Conservation (phyloP, 2,329 filamentous ascomycete genomes). For the Fulvia fulva region DNA sequence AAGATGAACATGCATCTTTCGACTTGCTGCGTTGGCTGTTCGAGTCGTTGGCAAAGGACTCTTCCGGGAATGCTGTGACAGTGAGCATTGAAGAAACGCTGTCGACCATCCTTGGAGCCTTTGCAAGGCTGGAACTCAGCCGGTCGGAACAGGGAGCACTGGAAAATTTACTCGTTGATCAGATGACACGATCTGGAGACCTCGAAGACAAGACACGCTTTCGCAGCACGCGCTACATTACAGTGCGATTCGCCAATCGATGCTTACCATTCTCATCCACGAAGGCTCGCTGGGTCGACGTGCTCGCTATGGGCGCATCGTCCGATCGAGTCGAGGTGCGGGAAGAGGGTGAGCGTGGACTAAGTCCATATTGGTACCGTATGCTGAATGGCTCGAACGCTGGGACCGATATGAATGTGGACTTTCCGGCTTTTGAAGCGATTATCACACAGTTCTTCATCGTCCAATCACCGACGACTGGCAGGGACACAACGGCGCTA, state of each 20-base stretch:
- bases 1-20: slow-evolving; percentile 41
- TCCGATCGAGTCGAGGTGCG: slow-evolving; percentile 75
- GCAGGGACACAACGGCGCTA: slow-evolving; percentile 24
- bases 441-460: slow-evolving; percentile 45
- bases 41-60: slow-evolving; percentile 74
- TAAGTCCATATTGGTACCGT: slow-evolving; percentile 72
- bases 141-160: slow-evolving; percentile 42
- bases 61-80: slow-evolving; percentile 66
- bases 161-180: slow-evolving; percentile 60
- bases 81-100: slow-evolving; percentile 87
- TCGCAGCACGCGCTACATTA: slow-evolving; percentile 75
- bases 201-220: slow-evolving; percentile 28
- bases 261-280: slow-evolving; percentile 78
- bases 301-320: slow-evolving; percentile 69
- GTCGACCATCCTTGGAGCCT: slow-evolving; percentile 67
- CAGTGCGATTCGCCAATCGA: slow-evolving; percentile 83
- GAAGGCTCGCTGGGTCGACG: slow-evolving; percentile 79
- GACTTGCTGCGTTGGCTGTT: slow-evolving; percentile 74
- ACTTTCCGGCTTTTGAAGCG: slow-evolving; percentile 43
- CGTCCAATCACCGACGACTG: slow-evolving; percentile 26
- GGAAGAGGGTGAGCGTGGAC: slow-evolving; percentile 84
- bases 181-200: slow-evolving; percentile 40
- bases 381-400: slow-evolving; percentile 51
- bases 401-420: slow-evolving; percentile 25
- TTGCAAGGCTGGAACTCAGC: slow-evolving; percentile 44